Base-by-base conservation (phyloP, 1,284 basidiomycete genomes). In the Moesziomyces antarcticus region DNA sequence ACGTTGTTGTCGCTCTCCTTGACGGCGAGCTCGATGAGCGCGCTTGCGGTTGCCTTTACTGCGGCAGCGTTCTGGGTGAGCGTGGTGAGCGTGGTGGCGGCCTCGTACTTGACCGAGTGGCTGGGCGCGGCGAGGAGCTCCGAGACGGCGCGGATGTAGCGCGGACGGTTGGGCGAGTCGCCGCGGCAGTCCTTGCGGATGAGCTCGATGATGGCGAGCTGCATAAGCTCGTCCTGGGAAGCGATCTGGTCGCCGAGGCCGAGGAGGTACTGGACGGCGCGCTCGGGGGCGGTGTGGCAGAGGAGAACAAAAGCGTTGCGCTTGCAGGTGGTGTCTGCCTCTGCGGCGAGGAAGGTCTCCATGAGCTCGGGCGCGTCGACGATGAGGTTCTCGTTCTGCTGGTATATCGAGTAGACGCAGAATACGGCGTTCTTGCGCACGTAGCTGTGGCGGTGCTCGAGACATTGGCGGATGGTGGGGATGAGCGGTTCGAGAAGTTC, bases 1-100 rank as follows among this genome's bases (percentile, higher is more conserved):
- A 98, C 96, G 79, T 99, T 99, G 87, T 99, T 99, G 87, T 98
- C 96, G 2, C 94, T 94, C 86, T 97, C 95, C 86, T 95, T 96
- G 83, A 92, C 88, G 61, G 95, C 91, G 58, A 99, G 90, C 79
- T 91, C 93, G 79, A 97, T 93, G 75, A 97, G 91, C 61, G 90
- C 92, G 13, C 91, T 89, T 0, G 94, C 95, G 48, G 96, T 91
- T 69, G 97, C 95, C 88, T 98, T 98, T 75, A 99, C 90, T 21
- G 97, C 96, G 21, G 93, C 93, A 4, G 95, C 91, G 84, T 97
- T 97, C 85, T 97, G 93, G 0, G 96, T 98, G 49, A 99, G 88
- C 2, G 92, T 91, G 0, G 96, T 98, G 50, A 99, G 88, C 3
- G 93, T 97, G 8, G 92, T 94, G 1, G 97, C 96, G 10, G 97